Evolutionary conservation across 2,329 filamentous ascomycete genomes (phyloP), one percentile per base, ranked within the genome.

Genomic region (Aspergillus texensis): DNA sequence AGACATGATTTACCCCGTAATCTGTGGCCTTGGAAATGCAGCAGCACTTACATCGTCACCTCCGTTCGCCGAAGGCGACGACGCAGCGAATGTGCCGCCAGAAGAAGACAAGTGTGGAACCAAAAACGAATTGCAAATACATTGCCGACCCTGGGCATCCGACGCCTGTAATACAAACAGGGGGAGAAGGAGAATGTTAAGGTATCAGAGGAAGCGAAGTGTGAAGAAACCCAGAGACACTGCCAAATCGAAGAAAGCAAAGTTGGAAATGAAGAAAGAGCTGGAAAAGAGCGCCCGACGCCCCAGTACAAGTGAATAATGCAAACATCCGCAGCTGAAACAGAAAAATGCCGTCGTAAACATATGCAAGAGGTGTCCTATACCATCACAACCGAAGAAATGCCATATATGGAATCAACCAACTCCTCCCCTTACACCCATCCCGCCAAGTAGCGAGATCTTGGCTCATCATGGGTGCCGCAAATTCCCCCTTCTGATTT

Each of bases 321-420:
- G 74, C 74, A 69, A 71, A 72, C 71, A 66, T 71, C 69, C 71
- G 74, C 71, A 75, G 71, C 64, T 69, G 62, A 73, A 74, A 72
- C 65, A 73, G 68, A 65, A 55, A 70, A 65, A 72, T 69, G 73
- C 73, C 70, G 72, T 77, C 75, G 69, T 77, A 77, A 76, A 73
- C 75, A 76, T 77, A 77, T 77, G 74, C 74, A 77, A 76, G 65
- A 75, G 70, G 70, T 75, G 71, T 72, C 72, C 66, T 72, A 75
- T 77, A 77, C 75, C 75, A 75, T 76, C 74, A 75, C 76, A 77
- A 77, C 75, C 75, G 74, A 76, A 73, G 73, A 77, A 73, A 77
- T 76, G 73, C 75, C 74, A 76, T 66, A 76, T 72, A 77, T 78
- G 71, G 69, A 76, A 75, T 68, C 70, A 71, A 68, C 68, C 67